These are phyloP conservation scores for Circinella minor DNA, from an alignment of 371 early-diverging fungal genomes.

Conservation along the genomic window DNA sequence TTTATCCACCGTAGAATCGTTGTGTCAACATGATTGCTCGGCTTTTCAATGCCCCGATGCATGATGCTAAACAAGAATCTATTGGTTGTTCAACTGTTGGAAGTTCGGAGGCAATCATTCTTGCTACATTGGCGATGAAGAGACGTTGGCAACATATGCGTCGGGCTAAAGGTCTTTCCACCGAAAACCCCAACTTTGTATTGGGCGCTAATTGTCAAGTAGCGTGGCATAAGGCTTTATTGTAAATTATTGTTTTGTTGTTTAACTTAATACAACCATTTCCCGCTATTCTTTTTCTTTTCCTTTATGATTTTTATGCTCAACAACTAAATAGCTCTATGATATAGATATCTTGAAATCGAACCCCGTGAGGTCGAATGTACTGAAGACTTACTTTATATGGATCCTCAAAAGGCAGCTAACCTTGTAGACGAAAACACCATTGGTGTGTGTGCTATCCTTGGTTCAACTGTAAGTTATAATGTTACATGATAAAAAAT, in stretches of 20 bases:
- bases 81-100: conserved; percentile 73
- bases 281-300: not conserved
- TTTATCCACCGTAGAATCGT: conserved; percentile 63
- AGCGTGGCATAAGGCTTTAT: conserved; percentile 47
- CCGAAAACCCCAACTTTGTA: conserved; percentile 72
- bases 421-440: conserved; percentile 77
- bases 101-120: conserved; percentile 76
- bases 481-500: too few species aligned
- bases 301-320: conserved; percentile 28
- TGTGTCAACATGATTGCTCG: conserved; percentile 74
- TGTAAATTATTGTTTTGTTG: conserved; percentile 22
- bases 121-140: conserved; percentile 75
- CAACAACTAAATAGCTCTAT: not conserved
- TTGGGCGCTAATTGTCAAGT: conserved; percentile 78
- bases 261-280: not conserved
- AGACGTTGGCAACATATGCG: conserved; percentile 67
- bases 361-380: conserved; percentile 63
- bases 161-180: conserved; percentile 57
- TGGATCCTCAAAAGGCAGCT: conserved; percentile 63
- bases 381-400: conserved; percentile 54
- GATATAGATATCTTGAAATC: conserved; percentile 67
- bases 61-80: conserved; percentile 36
- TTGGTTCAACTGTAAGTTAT: conserved; percentile 67
- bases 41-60: conserved; percentile 62
- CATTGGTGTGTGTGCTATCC: conserved; percentile 70